These are phyloP conservation scores for Sclerotinia spermophila DNA, from an alignment of 2,329 filamentous ascomycete genomes.

Conservation along the genomic window DNA sequence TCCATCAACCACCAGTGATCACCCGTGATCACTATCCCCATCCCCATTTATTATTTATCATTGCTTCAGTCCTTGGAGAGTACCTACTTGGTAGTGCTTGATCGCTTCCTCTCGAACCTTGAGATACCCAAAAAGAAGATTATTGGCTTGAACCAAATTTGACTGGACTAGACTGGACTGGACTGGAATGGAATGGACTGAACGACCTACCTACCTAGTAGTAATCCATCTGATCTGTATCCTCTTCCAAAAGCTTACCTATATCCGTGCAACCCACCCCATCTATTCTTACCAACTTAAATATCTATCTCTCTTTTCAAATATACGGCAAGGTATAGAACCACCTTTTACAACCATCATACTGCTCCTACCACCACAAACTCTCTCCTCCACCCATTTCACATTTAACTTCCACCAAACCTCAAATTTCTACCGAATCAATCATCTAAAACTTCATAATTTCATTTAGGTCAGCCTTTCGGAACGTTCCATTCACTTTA, in stretches of 20 bases:
- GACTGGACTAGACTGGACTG: not conserved
- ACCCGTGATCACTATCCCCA: not conserved
- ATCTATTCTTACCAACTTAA: slow-evolving; percentile 1
- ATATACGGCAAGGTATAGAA: not conserved
- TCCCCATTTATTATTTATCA: not conserved
- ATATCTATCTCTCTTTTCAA: not conserved
- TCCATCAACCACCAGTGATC: not conserved
- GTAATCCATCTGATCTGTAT: not conserved
- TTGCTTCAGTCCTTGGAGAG: not conserved
- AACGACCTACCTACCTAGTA: not conserved
- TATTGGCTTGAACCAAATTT: not conserved
- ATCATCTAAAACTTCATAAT: slow-evolving; percentile 10
- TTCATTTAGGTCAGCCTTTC: not conserved
- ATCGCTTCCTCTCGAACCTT: not conserved
- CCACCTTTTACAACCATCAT: slow-evolving; percentile 1
- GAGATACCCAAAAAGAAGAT: not conserved
- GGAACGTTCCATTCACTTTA: not conserved
- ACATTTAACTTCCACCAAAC: not conserved
- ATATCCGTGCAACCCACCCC: slow-evolving; percentile 1
- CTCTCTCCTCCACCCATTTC: not conserved
- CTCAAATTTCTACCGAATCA: not conserved
- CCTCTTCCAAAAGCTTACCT: not conserved
- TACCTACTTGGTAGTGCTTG: not conserved
- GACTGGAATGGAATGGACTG: not conserved
- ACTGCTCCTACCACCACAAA: not conserved